Percentiles rank a stretch among this genome's conserved stretches.
Conservation (phyloP, 129 eudicot species). For the Escallonia herrerae region DNA sequence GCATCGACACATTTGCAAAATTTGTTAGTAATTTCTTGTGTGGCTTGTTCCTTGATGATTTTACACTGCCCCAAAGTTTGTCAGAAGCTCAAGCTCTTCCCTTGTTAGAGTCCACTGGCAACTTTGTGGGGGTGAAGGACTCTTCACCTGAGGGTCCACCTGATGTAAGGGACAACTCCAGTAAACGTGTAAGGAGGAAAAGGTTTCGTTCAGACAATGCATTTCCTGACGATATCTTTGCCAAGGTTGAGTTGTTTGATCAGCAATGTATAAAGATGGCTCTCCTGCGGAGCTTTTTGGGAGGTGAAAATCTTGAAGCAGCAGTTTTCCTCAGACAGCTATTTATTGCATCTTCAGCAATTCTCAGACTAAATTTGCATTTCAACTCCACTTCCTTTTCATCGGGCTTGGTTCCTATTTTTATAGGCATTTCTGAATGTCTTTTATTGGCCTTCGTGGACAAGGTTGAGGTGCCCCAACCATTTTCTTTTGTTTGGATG, state of each 20-base stretch:
- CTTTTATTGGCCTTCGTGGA: conserved; percentile 50
- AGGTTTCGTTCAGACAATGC: conserved; percentile 17
- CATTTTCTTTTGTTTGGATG: conserved; percentile 39
- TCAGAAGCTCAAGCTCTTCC: conserved; percentile 5
- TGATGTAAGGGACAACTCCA: not conserved
- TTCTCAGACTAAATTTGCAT: conserved; percentile 49
- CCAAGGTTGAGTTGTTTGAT: conserved; percentile 15
- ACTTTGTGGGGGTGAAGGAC: not conserved
- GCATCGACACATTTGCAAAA: conserved; percentile 38
- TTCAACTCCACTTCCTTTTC: conserved; percentile 30
- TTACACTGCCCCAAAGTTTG: conserved; percentile 1
- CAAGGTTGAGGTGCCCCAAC: conserved; percentile 26
- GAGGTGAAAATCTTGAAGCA: conserved; percentile 61
- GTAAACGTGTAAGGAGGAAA: conserved; percentile 10
- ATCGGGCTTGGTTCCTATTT: conserved; percentile 30
- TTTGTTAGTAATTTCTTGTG: conserved; percentile 27
- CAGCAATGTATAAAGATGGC: conserved; percentile 16
- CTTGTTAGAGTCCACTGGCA: conserved; percentile 4
- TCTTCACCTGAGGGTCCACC: not conserved
- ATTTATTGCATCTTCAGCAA: conserved; percentile 57
- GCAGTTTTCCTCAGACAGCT: conserved; percentile 57
- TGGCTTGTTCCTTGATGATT: conserved; percentile 38
- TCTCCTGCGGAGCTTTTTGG: conserved; percentile 32
- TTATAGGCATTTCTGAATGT: conserved; percentile 38
- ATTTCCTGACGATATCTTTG: conserved; percentile 19